Conservation (phyloP, 148 eudicot species). For the Spergularia bocconei region DNA sequence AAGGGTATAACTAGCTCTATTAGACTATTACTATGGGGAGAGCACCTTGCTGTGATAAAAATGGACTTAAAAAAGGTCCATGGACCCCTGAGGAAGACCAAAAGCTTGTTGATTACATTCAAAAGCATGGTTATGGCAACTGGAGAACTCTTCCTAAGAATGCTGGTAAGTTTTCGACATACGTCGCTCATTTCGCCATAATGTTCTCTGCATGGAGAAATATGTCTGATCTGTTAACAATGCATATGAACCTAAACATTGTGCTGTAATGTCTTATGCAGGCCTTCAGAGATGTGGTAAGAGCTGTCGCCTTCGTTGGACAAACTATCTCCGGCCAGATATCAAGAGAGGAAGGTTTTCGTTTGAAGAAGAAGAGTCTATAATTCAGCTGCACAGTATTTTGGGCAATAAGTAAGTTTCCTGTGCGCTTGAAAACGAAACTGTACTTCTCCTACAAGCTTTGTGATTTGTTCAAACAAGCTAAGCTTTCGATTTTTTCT, state of each 20-base stretch:
- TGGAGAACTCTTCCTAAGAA: conserved; percentile 97
- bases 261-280: conserved; percentile 17
- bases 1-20: background rate
- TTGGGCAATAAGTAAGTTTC: conserved; percentile 87
- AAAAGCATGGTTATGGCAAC: conserved; percentile 82
- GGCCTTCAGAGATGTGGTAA: conserved; percentile 95
- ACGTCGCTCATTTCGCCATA: background rate
- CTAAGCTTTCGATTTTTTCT: background rate
- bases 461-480: background rate
- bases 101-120: conserved; percentile 73
- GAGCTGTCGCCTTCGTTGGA: conserved; percentile 95
- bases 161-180: conserved; percentile 53
- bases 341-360: conserved; percentile 90
- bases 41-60: conserved; percentile 94
- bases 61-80: conserved; percentile 89
- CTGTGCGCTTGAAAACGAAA: background rate
- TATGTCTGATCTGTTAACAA: background rate
- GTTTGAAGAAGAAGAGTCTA: conserved; percentile 89
- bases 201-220: background rate
- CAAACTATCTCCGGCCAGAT: conserved; percentile 91
- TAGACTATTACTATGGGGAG: conserved; percentile 66
- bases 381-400: conserved; percentile 85
- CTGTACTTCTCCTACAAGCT: conserved; percentile 5
- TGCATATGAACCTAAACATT: background rate
- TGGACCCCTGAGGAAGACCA: conserved; percentile 98